Evolutionary conservation across 352 stramenopile genomes (phyloP), one percentile per base, ranked within the genome.

Genomic region (Globisporangium canariense): DNA sequence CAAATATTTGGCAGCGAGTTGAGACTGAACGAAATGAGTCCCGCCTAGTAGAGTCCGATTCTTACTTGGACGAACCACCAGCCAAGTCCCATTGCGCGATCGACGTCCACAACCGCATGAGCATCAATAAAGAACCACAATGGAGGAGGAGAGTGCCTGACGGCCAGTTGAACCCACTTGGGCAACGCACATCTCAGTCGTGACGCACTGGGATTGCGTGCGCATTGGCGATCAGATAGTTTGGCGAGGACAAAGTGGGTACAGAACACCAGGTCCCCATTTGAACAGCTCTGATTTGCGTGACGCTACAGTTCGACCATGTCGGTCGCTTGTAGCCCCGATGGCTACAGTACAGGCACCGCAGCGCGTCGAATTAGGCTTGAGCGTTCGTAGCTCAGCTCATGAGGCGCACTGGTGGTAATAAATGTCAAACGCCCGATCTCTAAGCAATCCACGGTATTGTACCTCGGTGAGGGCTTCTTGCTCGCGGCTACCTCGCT

Each of bases 141-240:
- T 9, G 43, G 43, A 49, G 43, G 41, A 47, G 16, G 14, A 45
- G 11, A 4, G 4, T 45, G 40, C 8, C 11, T 58, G 52, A 58
- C 32, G 52, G 52, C 52, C 52, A 58, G 52, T 58, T 58, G 52
- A 58, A 58, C 30, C 30, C 18, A 30, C 30, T 30, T 13, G 30
- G 16, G 16, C 30, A 20, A 11, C 34, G 30, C 30, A n/a, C 52
- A 58, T 45, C 52, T 30, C 52, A 41, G 36, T 9, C 9, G 8
- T 58, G 52, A 58, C 52, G 30, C 52, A 4, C 30, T 34, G 2
- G 10, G 52, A 58, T 58, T 43, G 52, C 52, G 52, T 58, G 52
- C 32, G 52, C 51, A 32, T 58, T 58, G 52, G 45, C 43, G 52
- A 58, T 58, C 52, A 58, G 52, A 58, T 14, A 54, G 47, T 13